Evolutionary conservation across 2,329 filamentous ascomycete genomes (phyloP).

Genomic region (Pestalotiopsis sp.): DNA sequence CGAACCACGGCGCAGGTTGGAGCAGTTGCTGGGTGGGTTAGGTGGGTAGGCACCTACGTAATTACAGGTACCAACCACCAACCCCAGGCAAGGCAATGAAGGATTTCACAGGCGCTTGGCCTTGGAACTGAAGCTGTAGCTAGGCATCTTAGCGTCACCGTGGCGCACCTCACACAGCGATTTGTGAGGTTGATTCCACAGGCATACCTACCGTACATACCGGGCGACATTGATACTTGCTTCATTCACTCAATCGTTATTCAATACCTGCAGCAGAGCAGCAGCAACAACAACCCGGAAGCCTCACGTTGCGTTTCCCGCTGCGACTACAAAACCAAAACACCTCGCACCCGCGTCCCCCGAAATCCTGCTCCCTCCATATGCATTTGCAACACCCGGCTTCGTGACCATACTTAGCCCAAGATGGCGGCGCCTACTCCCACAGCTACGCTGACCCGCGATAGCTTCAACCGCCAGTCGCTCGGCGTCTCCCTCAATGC

Average conservation of each 20-base stretch:
- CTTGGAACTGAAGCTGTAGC: background rate
- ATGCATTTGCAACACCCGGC: constrained; percentile 3
- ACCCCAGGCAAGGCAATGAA: too few species aligned
- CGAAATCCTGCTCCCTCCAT: background rate
- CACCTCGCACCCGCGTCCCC: background rate
- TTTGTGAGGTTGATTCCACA: background rate
- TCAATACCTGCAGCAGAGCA: background rate
- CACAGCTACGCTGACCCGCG: constrained; percentile 36
- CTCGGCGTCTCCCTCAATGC: constrained; percentile 66
- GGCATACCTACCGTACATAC: background rate
- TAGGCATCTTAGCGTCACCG: background rate
- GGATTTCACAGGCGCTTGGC: background rate
- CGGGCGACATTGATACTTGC: background rate
- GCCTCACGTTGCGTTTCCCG: background rate
- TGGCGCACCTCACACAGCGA: background rate
- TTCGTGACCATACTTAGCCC: constrained; percentile 10
- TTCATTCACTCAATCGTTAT: background rate
- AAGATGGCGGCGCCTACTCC: constrained; percentile 8
- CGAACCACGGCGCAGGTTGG: background rate
- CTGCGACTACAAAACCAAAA: background rate
- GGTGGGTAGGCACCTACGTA: background rate
- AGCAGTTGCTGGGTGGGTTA: background rate
- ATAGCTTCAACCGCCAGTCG: constrained; percentile 64
- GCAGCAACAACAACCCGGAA: background rate
- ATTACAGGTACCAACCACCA: background rate